These are phyloP conservation scores for Solanum peruvianum DNA, from an alignment of 257 asterid genomes.

Conservation along the genomic window DNA sequence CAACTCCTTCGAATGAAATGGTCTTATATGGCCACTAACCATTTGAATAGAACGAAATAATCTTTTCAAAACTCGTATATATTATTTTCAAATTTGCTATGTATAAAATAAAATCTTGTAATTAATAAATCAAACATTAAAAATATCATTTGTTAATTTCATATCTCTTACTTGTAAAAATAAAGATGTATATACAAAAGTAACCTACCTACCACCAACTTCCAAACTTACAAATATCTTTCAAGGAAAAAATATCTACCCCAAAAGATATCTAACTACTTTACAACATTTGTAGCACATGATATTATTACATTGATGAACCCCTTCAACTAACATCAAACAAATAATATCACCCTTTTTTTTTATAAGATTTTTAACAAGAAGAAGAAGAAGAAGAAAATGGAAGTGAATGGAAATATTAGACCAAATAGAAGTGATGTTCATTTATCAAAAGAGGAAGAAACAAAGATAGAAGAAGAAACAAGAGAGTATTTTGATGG, in stretches of 20 bases:
- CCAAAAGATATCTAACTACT: not conserved
- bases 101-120: not conserved
- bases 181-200: not conserved
- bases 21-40: not conserved
- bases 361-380: not conserved
- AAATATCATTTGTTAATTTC: too few species aligned
- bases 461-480: slow-evolving; percentile 46
- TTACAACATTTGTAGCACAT: not conserved
- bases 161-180: too few species aligned
- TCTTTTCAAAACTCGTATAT: too few species aligned
- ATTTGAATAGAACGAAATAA: too few species aligned
- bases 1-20: not conserved
- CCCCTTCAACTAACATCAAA: not conserved
- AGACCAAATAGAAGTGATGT: slow-evolving; percentile 72
- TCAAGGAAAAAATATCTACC: not conserved
- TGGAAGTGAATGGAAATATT: not conserved
- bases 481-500: slow-evolving; percentile 60
- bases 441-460: slow-evolving; percentile 52
- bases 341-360: not conserved
- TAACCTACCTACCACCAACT: not conserved
- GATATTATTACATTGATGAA: not conserved
- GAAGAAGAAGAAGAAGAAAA: not conserved
- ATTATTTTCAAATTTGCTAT: not conserved
- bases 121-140: too few species aligned
- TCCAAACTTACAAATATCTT: not conserved